A percentile compares a stretch with the other conserved stretches of the same genome.
These are phyloP conservation scores for Postia placenta DNA, from an alignment of 768 basidiomycete genomes.

Conservation along the genomic window DNA sequence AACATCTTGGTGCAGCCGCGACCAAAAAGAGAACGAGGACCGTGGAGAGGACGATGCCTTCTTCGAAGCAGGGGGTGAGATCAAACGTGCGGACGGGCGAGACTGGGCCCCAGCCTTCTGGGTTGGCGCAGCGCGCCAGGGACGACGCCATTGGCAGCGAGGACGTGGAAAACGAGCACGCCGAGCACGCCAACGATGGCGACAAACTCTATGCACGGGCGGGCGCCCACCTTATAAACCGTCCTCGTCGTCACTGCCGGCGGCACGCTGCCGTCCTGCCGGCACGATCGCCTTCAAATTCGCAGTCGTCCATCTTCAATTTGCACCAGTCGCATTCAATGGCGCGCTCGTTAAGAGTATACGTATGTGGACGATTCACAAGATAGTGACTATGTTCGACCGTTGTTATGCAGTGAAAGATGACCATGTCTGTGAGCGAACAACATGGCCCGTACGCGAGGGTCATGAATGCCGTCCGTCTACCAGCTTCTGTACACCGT, in stretches of 20 bases:
- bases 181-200: constrained; percentile 17
- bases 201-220: constrained; percentile 5
- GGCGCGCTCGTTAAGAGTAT: too few species aligned
- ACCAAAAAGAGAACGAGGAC: constrained; percentile 43
- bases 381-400: too few species aligned
- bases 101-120: constrained; percentile 60
- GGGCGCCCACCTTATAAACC: background rate
- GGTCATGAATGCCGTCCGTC: too few species aligned
- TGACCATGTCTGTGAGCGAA: too few species aligned
- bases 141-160: constrained; percentile 13
- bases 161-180: constrained; percentile 20
- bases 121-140: constrained; percentile 36
- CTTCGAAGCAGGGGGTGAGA: constrained; percentile 76
- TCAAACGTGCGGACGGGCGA: constrained; percentile 66
- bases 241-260: background rate
- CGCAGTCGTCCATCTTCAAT: too few species aligned
- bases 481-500: too few species aligned
- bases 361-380: too few species aligned
- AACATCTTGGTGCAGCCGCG: constrained; percentile 33
- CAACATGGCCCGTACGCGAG: too few species aligned
- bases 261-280: too few species aligned
- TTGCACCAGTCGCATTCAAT: too few species aligned
- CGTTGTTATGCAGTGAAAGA: too few species aligned
- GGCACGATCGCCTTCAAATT: too few species aligned
- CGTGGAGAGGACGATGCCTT: constrained; percentile 55